A percentile compares a stretch with the other conserved stretches of the same genome.
These are phyloP conservation scores for Pistacia vera DNA, from an alignment of 345 rosid genomes.

Conservation along the genomic window DNA sequence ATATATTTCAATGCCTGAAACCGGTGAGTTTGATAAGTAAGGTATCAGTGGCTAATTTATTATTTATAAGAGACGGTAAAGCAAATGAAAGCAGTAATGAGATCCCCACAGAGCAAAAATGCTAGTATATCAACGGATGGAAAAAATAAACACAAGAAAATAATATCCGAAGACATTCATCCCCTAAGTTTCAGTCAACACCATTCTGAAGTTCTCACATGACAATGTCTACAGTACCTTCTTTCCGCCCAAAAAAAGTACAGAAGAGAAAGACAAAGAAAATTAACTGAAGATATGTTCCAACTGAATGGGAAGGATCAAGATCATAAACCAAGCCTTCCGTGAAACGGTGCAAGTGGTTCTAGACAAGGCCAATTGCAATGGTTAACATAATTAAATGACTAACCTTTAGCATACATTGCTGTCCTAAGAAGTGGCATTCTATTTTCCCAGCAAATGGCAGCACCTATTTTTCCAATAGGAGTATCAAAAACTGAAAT, in stretches of 20 bases:
- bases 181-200: neutral
- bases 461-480: constrained; percentile 86
- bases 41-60: neutral
- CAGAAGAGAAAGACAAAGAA: neutral
- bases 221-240: neutral
- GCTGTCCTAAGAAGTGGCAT: constrained; percentile 97
- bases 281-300: neutral
- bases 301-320: neutral
- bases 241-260: neutral
- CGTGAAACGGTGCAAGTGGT: neutral
- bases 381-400: neutral
- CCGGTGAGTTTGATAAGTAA: constrained; percentile 3
- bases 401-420: constrained; percentile 86
- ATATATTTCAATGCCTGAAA: constrained; percentile 81
- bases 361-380: neutral
- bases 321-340: neutral
- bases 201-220: neutral
- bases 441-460: constrained; percentile 92
- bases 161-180: neutral
- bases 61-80: neutral
- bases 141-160: neutral
- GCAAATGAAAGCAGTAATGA: neutral
- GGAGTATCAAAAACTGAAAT: constrained; percentile 84
- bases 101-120: neutral
- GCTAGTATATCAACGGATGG: neutral